Conservation (phyloP, 2,329 filamentous ascomycete genomes). For the Penicillium sp. region DNA sequence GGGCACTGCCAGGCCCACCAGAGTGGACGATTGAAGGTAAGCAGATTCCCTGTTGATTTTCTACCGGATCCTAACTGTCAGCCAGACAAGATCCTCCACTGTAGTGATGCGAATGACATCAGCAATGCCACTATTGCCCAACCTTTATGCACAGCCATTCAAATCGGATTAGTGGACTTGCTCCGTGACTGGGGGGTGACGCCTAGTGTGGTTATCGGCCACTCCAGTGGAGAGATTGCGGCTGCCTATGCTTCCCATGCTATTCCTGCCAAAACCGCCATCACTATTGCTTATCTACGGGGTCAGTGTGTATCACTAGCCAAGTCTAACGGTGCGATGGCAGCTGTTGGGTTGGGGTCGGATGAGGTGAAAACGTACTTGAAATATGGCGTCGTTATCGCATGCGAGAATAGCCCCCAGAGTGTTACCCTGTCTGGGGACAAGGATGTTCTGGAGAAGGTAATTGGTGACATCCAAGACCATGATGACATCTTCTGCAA, state of each 20-base stretch:
- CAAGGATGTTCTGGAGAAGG: neutral
- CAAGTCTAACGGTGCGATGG: constrained; percentile 22
- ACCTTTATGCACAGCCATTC: constrained; percentile 38
- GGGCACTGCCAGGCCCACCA: too few relatives aligned
- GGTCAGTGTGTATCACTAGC: constrained; percentile 12
- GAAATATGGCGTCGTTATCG: constrained; percentile 20
- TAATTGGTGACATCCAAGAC: constrained; percentile 10
- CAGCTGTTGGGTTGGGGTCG: constrained; percentile 27
- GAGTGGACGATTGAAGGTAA: constrained; percentile 15
- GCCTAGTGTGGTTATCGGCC: constrained; percentile 32
- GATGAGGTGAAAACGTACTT: constrained; percentile 18
- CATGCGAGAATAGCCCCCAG: constrained; percentile 31
- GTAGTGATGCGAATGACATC: too few relatives aligned
- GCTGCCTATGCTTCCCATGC: constrained; percentile 39
- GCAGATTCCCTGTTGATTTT: too few relatives aligned
- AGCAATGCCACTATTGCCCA: too few relatives aligned
- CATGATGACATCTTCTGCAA: constrained; percentile 12
- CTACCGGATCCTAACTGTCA: too few relatives aligned
- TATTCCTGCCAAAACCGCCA: constrained; percentile 21
- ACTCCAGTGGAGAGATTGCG: constrained; percentile 43
- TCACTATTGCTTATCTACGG: constrained; percentile 27
- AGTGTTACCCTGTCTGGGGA: constrained; percentile 32
- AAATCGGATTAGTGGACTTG: constrained; percentile 38
- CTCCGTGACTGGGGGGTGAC: constrained; percentile 28
- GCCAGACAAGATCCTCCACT: too few relatives aligned